Evolutionary conservation across 345 rosid genomes (phyloP).

Genomic region (Arabis hirsuta): DNA sequence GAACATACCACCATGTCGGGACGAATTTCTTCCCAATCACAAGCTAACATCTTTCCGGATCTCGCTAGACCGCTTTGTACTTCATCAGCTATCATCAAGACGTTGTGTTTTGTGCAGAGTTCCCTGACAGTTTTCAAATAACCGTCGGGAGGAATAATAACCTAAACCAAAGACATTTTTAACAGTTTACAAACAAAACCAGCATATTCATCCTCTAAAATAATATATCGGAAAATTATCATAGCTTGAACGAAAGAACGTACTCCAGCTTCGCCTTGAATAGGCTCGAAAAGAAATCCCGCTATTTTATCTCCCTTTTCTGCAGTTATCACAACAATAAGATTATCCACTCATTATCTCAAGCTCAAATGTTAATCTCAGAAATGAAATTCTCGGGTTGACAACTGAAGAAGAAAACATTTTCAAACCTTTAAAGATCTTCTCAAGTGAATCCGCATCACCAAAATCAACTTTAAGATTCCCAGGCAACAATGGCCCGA

Average conservation of each 20-base stretch:
- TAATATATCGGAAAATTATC: background rate
- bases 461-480: constrained; percentile 97
- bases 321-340: constrained; percentile 45
- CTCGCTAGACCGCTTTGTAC: constrained; percentile 95
- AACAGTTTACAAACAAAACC: constrained; percentile 1
- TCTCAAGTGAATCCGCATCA: constrained; percentile 71
- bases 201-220: background rate
- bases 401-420: background rate
- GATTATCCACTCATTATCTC: constrained; percentile 8
- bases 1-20: constrained; percentile 87
- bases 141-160: constrained; percentile 82
- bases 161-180: constrained; percentile 49
- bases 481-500: constrained; percentile 91
- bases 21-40: constrained; percentile 91
- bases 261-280: constrained; percentile 99
- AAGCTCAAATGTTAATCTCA: background rate
- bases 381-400: background rate
- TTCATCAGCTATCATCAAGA: constrained; percentile 96
- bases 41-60: constrained; percentile 87
- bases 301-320: constrained; percentile 80
- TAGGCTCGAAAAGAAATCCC: constrained; percentile 95
- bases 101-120: constrained; percentile 76
- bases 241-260: constrained; percentile 20
- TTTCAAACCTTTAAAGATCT: constrained; percentile 66
- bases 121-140: constrained; percentile 81